A percentile compares a stretch with the other conserved stretches of the same genome.
Conservation (phyloP, 192 early-diverging fungal genomes). For the Chytriomyces sp. region DNA sequence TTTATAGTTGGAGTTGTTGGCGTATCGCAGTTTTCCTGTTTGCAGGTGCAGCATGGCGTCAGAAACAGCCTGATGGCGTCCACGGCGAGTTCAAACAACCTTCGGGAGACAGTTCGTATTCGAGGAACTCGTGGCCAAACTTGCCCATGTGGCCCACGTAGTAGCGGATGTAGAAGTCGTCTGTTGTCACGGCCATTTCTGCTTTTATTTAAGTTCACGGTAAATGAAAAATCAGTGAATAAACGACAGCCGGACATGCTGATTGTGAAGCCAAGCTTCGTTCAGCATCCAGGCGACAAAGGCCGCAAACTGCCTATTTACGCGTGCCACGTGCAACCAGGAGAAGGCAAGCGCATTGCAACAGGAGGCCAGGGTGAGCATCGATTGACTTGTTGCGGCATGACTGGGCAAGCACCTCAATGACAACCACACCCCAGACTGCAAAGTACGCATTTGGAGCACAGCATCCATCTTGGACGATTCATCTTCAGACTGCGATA, state of each 20-base stretch:
- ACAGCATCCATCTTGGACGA: constrained; percentile 61
- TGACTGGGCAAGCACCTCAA: background rate
- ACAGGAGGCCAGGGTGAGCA: constrained; percentile 79
- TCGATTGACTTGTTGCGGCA: background rate
- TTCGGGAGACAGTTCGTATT: constrained; percentile 90
- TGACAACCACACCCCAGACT: constrained; percentile 59
- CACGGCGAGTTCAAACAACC: constrained; percentile 43
- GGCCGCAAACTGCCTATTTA: constrained; percentile 71
- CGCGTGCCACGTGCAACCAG: constrained; percentile 86
- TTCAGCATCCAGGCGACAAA: constrained; percentile 74
- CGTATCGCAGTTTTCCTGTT: constrained; percentile 73
- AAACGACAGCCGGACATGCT: constrained; percentile 54
- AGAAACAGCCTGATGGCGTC: too few species aligned
- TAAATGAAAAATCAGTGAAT: too few species aligned
- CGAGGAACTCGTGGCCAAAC: constrained; percentile 98
- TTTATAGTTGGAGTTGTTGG: constrained; percentile 98
- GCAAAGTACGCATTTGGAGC: constrained; percentile 91
- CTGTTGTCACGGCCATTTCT: constrained; percentile 7
- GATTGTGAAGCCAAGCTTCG: constrained; percentile 72
- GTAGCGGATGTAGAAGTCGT: constrained; percentile 66
- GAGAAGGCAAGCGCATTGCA: constrained; percentile 68
- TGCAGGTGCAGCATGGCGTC: too few species aligned
- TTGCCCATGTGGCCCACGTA: constrained; percentile 81
- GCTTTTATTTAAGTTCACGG: too few species aligned
- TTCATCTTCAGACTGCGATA: too few species aligned